Evolutionary conservation across 2,329 filamentous ascomycete genomes (phyloP), one percentile per base, ranked within the genome.

Genomic region (Alternaria ethzedia): DNA sequence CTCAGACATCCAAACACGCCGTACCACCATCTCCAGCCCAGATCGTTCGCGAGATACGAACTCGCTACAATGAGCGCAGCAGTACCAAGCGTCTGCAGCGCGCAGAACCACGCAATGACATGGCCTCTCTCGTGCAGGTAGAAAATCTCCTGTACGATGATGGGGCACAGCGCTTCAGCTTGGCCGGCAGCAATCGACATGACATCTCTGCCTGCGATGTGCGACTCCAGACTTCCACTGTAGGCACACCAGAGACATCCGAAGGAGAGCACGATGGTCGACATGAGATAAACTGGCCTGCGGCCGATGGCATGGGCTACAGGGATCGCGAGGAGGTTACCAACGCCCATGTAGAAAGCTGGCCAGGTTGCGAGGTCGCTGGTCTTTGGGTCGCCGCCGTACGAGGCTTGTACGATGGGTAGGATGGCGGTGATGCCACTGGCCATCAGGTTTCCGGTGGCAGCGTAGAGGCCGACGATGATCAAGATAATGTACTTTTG

Each of bases 11-110:
- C 61, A 28, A 61, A 66, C 17, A 64, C 43, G 2, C 64, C 61
- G 30, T 66, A 66, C 64, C 64, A 66, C 57, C 64, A 66, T 17
- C 61, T 64, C 64, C 61, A 66, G 12, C 64, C 64, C 10, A 64
- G 46, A 36, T 41, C 64, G 5, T 52, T 64, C 36, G 61, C 64
- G 13, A 64, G 50, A 12, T 66, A 66, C 8, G 64, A 58, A 45
- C 57, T 64, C 13, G 64, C 46, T 12, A 66, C 57, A 26, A 66
- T 64, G 8, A 66, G 57, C 4, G 61, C 49, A 9, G 61, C 64
- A 3, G 64, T 64, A 7, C 57, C 61, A 23, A 66, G 61, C 5
- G 57, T 64, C 51, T 66, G 63, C 4, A 65, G 47, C 25, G 63
- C 60, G 21, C 63, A 65, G 21, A 65, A 65, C 63, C 63, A 66